Evolutionary conservation across 1,284 basidiomycete genomes (phyloP).

Genomic region (Pulchroboletus neoregius): DNA sequence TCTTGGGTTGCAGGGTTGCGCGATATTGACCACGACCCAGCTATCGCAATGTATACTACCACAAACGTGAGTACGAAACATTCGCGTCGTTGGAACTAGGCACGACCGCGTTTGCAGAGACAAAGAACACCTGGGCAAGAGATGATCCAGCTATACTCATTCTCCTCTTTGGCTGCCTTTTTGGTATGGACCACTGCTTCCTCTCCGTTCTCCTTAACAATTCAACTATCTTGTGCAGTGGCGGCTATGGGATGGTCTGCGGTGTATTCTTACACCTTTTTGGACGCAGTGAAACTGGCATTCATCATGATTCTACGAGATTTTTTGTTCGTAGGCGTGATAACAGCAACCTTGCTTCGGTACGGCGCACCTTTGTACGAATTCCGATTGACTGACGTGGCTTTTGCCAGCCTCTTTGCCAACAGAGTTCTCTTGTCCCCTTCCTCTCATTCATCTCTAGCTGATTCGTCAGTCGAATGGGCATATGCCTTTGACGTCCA

Average conservation of each 20-base stretch:
- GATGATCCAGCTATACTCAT: slow-evolving; percentile 93
- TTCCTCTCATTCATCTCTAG: slow-evolving; percentile 66
- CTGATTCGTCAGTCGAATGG: slow-evolving; percentile 81
- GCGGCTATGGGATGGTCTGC: slow-evolving; percentile 81
- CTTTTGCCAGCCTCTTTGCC: slow-evolving; percentile 56
- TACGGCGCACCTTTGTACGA: slow-evolving; percentile 30
- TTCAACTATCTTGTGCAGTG: slow-evolving; percentile 39
- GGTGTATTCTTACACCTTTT: slow-evolving; percentile 66
- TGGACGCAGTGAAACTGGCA: slow-evolving; percentile 59
- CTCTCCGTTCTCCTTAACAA: not conserved
- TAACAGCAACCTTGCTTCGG: slow-evolving; percentile 79
- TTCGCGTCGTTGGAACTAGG: not conserved
- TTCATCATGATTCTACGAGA: slow-evolving; percentile 84
- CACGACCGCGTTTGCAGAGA: slow-evolving; percentile 52
- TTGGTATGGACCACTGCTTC: slow-evolving; percentile 43
- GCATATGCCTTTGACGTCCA: slow-evolving; percentile 94
- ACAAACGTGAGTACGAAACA: slow-evolving; percentile 62
- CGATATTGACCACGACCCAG: slow-evolving; percentile 37
- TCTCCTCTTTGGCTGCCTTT: slow-evolving; percentile 73
- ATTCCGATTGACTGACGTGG: not conserved
- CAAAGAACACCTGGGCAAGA: slow-evolving; percentile 97
- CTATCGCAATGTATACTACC: slow-evolving; percentile 88
- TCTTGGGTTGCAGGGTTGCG: slow-evolving; percentile 2
- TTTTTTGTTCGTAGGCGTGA: slow-evolving; percentile 72
- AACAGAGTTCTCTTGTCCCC: slow-evolving; percentile 70